phyloP scores from a whole-genome alignment of 805 yeast species.

The Candida silvatica region DNA sequence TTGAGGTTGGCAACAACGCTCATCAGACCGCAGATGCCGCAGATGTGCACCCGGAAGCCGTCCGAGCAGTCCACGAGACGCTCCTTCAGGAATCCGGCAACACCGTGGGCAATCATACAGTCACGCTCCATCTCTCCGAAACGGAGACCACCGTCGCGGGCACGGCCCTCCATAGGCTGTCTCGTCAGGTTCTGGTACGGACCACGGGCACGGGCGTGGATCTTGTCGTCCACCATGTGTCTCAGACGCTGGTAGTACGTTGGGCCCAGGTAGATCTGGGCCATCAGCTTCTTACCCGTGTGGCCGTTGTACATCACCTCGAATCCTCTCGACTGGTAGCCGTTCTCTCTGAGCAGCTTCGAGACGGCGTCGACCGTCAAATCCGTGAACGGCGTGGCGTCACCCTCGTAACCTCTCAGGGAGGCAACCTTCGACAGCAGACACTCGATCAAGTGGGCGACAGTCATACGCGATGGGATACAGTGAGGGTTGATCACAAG shows the following conservation, averaged over 20 bases:
- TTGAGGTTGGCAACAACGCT: slow-evolving; percentile 94
- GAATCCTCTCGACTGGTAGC: slow-evolving; percentile 96
- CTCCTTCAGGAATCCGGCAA: slow-evolving; percentile 96
- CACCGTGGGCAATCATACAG: slow-evolving; percentile 99
- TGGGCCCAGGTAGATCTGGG: slow-evolving; percentile 99
- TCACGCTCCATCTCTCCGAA: slow-evolving; percentile 99
- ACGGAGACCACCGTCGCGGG: slow-evolving; percentile 98
- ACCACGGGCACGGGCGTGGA: slow-evolving; percentile 98
- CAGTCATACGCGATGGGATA: slow-evolving; percentile 99
- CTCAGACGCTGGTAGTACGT: slow-evolving; percentile 97
- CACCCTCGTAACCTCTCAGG: slow-evolving; percentile 94
- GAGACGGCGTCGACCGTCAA: slow-evolving; percentile 98
- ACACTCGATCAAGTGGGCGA: slow-evolving; percentile 98
- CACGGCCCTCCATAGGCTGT: slow-evolving; percentile 99
- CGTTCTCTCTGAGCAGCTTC: slow-evolving; percentile 84
- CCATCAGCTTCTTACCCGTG: slow-evolving; percentile 96
- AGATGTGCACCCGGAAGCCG: slow-evolving; percentile 95
- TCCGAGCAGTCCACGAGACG: slow-evolving; percentile 98
- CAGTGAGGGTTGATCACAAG: slow-evolving; percentile 98
- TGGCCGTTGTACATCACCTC: slow-evolving; percentile 99
- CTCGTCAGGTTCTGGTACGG: slow-evolving; percentile 96
- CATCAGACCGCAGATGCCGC: slow-evolving; percentile 99
- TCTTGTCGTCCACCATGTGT: slow-evolving; percentile 99
- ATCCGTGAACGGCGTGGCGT: slow-evolving; percentile 98
- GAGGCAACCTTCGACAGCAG: slow-evolving; percentile 91